phyloP scores from a whole-genome alignment of 805 yeast genomes.

The Barnettozyma pratensis region DNA sequence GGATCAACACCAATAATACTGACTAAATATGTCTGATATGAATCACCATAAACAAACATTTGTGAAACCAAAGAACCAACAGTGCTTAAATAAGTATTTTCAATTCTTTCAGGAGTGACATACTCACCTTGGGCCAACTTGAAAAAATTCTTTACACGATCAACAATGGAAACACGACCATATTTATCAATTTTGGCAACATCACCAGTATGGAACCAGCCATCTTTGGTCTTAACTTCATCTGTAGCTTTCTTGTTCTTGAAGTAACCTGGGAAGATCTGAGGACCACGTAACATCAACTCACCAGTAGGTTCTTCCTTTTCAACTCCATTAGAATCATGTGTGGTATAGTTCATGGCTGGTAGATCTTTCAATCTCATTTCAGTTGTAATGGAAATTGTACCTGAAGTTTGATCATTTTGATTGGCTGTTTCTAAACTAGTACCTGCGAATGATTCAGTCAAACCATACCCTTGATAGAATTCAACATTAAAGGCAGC shows the following conservation, averaged over 20 bases:
- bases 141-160: conserved; percentile 53
- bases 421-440: conserved; percentile 24
- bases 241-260: conserved; percentile 43
- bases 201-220: conserved; percentile 58
- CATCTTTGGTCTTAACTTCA: conserved; percentile 39
- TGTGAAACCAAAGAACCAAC: conserved; percentile 39
- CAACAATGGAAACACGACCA: conserved; percentile 48
- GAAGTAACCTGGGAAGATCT: conserved; percentile 46
- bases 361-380: conserved; percentile 44
- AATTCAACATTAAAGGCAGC: conserved; percentile 42
- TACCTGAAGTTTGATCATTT: conserved; percentile 25
- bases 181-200: conserved; percentile 39
- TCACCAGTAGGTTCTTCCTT: conserved; percentile 38
- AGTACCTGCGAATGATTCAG: conserved; percentile 49
- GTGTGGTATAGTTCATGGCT: conserved; percentile 33
- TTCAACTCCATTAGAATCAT: conserved; percentile 22
- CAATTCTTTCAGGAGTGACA: conserved; percentile 64
- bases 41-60: conserved; percentile 52
- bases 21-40: conserved; percentile 44
- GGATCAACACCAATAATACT: conserved; percentile 52
- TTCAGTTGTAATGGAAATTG: conserved; percentile 40
- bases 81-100: conserved; percentile 44
- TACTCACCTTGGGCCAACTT: conserved; percentile 52
- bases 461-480: conserved; percentile 49
- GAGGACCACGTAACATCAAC: conserved; percentile 47